Conservation (phyloP, 2,329 filamentous ascomycete species). For the Albifimbria verrucaria region DNA sequence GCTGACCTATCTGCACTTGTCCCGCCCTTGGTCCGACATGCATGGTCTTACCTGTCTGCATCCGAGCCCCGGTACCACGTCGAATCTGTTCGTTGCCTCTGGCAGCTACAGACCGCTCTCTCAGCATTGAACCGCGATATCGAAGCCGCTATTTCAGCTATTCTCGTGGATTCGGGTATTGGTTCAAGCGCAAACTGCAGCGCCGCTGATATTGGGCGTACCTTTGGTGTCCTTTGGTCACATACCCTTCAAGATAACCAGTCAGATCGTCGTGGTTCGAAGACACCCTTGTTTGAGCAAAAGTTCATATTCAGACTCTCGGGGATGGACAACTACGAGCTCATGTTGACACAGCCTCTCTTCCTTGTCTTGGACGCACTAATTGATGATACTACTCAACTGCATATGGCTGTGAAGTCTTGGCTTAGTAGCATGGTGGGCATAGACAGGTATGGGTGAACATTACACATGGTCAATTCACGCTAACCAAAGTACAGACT, state of each 20-base stretch:
- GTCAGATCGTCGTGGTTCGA: slow-evolving; percentile 49
- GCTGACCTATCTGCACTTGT: slow-evolving; percentile 61
- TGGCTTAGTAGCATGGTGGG: slow-evolving; percentile 72
- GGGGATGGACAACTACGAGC: slow-evolving; percentile 61
- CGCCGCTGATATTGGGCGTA: slow-evolving; percentile 60
- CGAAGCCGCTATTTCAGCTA: slow-evolving; percentile 70
- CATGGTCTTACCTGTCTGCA: slow-evolving; percentile 82
- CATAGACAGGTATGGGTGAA: slow-evolving; percentile 54
- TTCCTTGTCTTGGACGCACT: slow-evolving; percentile 80
- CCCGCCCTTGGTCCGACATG: slow-evolving; percentile 62
- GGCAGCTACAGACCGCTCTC: slow-evolving; percentile 77
- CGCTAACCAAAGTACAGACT: slow-evolving; percentile 38
- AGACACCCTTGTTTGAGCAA: slow-evolving; percentile 34
- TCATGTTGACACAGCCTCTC: slow-evolving; percentile 76
- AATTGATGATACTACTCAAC: slow-evolving; percentile 66
- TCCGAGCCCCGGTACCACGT: slow-evolving; percentile 89
- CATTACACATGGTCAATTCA: background rate
- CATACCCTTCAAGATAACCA: slow-evolving; percentile 65
- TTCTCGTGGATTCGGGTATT: slow-evolving; percentile 57
- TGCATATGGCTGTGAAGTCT: slow-evolving; percentile 71
- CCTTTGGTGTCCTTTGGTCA: slow-evolving; percentile 78
- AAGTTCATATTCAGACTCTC: slow-evolving; percentile 39
- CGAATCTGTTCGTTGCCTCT: slow-evolving; percentile 81
- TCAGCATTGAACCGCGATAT: slow-evolving; percentile 67
- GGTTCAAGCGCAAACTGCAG: slow-evolving; percentile 17